phyloP scores from a whole-genome alignment of 768 basidiomycete genomes.

The Suillus occidentalis region DNA sequence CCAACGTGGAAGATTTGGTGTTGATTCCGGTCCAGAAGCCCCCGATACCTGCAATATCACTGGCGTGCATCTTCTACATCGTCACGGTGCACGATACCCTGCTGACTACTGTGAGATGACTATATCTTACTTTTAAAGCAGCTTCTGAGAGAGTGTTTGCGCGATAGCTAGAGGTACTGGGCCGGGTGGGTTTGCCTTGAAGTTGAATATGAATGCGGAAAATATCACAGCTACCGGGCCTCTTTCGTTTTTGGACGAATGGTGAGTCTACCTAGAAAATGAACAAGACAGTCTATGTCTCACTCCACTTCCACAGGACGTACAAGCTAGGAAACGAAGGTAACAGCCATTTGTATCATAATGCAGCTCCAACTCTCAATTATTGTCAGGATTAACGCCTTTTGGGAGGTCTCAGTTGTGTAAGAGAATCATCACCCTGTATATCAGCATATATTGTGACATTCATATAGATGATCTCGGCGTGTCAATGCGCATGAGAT shows the following conservation, averaged over 20 bases:
- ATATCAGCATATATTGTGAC: background rate
- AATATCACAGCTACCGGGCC: conserved; percentile 59
- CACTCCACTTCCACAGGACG: conserved; percentile 46
- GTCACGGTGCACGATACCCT: conserved; percentile 69
- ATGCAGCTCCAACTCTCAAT: conserved; percentile 13
- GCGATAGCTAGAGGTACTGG: conserved; percentile 22
- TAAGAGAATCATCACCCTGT: conserved; percentile 31
- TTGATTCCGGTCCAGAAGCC: conserved; percentile 65
- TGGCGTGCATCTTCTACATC: conserved; percentile 72
- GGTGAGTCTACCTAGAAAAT: conserved; percentile 42
- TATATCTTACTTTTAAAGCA: conserved; percentile 19
- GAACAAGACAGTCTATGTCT: background rate
- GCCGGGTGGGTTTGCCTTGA: conserved; percentile 52
- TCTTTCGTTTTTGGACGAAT: conserved; percentile 73
- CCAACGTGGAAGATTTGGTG: conserved; percentile 55
- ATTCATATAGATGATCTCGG: conserved; percentile 36
- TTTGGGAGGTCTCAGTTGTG: conserved; percentile 83
- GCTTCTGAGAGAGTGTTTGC: conserved; percentile 11
- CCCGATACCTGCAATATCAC: conserved; percentile 70
- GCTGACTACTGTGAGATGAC: conserved; percentile 25
- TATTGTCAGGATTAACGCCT: conserved; percentile 62
- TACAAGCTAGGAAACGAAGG: conserved; percentile 85
- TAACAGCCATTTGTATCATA: conserved; percentile 24
- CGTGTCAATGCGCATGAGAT: conserved; percentile 43
- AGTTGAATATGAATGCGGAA: conserved; percentile 48